Percentiles rank a stretch among this genome's conserved stretches.
These are phyloP conservation scores for Solanum virginianum DNA, from an alignment of 257 asterid genomes.

Conservation along the genomic window DNA sequence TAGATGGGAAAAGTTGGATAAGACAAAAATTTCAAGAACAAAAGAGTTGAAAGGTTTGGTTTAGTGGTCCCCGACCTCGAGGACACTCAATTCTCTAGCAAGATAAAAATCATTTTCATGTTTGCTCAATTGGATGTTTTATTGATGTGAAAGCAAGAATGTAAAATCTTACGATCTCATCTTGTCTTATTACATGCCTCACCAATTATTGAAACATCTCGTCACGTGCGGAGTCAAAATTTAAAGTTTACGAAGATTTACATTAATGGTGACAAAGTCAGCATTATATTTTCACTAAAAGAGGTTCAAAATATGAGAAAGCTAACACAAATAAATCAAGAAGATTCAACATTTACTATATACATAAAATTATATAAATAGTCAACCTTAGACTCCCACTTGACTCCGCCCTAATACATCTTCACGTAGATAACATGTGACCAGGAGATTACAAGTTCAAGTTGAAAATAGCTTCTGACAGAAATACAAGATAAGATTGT, in stretches of 20 bases:
- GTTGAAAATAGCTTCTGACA: too few species aligned
- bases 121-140: background rate
- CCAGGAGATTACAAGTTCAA: too few species aligned
- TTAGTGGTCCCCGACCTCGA: background rate
- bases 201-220: background rate
- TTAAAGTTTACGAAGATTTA: background rate
- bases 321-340: too few species aligned
- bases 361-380: too few species aligned
- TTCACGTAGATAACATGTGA: too few species aligned
- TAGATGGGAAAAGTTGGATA: background rate
- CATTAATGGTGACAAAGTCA: background rate
- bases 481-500: too few species aligned
- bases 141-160: background rate
- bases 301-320: background rate
- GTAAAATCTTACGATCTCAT: background rate
- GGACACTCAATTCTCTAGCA: background rate
- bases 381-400: too few species aligned
- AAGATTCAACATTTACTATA: background rate
- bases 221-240: background rate
- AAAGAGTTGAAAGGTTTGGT: background rate
- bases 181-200: background rate
- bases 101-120: background rate
- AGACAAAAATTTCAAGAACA: background rate
- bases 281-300: background rate
- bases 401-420: too few species aligned